Evolutionary conservation across 129 eudicot species (phyloP), one percentile per base, ranked within the genome.

Genomic region (Helianthus annuus): DNA sequence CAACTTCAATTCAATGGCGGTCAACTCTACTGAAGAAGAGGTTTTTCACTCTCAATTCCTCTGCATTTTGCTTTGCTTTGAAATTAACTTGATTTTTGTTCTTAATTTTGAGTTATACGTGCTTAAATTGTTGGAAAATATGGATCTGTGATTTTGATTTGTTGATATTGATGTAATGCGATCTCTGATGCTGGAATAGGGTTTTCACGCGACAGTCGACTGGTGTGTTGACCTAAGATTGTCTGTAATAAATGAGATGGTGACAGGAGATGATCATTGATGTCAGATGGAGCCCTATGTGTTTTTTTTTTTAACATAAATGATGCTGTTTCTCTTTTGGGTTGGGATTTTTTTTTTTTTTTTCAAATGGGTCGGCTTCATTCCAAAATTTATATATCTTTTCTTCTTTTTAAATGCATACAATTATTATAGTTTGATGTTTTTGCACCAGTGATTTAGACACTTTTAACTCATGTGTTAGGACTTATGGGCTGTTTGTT

Each of bases 1-100:
- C 66, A 24, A 57, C 66, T 51, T 4, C 69, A 66, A 49, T 64
- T 62, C 83, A 75, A 88, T 85, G 90, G 83, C 90, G 40, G 79
- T 83, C 49, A 64, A 66, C 58, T 56, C 84, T 58, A 63, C 83
- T 59, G 75, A 80, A 34, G 75, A 80, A 34, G 72, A 85, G 88
- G 95, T 87, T 56, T 68, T 59, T 40, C 4, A 16, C 14, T 51
- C 51, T 22, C 57, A 4, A 38, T 42, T 15, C 17, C 34, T 24
- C 36, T 68, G 52, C 76, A 68, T 77, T 80, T 42, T 46, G 16
- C 15, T 69, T 62, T 17, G 14, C 59, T 68, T 58, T 53, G 12
- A 32, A 32, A 32, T 32, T 32, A 32, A 3, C 36, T 1, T 32
- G 4, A 32, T 17, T 39, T 17, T 15, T 40, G 24, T 15, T 10